phyloP scores from a whole-genome alignment of 192 early-diverging fungal species.

The Lobosporangium transversale region DNA sequence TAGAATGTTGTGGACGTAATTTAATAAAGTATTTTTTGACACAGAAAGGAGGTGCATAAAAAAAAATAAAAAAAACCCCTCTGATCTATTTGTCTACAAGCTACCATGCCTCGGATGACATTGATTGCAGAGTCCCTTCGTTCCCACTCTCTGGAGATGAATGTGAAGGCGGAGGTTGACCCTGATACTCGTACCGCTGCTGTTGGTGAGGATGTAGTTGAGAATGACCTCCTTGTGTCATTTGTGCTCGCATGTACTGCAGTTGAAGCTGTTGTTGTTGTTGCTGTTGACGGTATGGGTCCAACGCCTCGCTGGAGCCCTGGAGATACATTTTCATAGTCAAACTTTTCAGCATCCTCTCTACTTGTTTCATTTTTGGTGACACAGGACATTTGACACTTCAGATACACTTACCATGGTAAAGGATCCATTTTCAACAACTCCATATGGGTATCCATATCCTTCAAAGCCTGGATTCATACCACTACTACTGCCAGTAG shows the following conservation, averaged over 20 bases:
- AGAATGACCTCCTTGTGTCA: conserved; percentile 14
- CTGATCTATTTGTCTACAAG: too few species aligned
- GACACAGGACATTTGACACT: not conserved
- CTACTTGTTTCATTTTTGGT: not conserved
- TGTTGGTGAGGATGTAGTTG: conserved; percentile 2
- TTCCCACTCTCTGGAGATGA: conserved; percentile 3
- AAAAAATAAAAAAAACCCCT: not conserved
- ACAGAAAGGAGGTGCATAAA: too few species aligned
- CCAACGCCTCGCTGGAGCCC: conserved; percentile 18
- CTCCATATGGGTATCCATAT: conserved; percentile 37
- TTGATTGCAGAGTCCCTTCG: not conserved
- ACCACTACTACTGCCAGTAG: not conserved
- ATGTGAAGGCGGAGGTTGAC: conserved; percentile 14
- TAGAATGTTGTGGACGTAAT: too few species aligned
- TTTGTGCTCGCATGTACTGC: conserved; percentile 43
- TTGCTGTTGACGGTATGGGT: conserved; percentile 45
- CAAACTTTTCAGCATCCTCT: too few species aligned
- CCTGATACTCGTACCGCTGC: conserved; percentile 23
- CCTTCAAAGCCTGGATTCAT: conserved; percentile 25
- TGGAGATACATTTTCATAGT: not conserved
- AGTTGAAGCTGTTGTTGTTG: conserved; percentile 43
- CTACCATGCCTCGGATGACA: not conserved
- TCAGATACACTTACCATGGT: conserved; percentile 23
- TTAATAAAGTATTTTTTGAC: too few species aligned
- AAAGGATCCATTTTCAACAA: conserved; percentile 33